Conservation (phyloP, 495 filamentous ascomycete genomes). For the Beverwykella pulmonaria region DNA sequence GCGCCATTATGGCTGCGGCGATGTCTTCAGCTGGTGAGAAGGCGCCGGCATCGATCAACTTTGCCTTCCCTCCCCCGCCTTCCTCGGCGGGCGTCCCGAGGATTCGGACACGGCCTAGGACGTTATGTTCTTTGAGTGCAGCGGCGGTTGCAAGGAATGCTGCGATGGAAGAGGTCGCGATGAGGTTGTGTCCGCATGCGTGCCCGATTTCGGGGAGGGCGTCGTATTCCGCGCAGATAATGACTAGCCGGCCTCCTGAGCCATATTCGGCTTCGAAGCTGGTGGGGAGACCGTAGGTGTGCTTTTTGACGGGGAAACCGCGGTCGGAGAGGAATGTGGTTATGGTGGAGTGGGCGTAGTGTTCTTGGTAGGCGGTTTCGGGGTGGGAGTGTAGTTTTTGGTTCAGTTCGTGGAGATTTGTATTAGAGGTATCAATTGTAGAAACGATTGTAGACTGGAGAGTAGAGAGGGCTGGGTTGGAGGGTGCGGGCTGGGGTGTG, state of each 20-base stretch:
- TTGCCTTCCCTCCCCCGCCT: conserved; percentile 68
- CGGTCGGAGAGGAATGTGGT: neutral
- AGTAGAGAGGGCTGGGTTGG: neutral
- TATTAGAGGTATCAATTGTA: neutral
- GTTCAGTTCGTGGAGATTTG: conserved; percentile 24
- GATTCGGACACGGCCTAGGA: neutral
- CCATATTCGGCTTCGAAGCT: conserved; percentile 49
- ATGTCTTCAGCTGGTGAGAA: conserved; percentile 54
- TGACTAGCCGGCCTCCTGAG: conserved; percentile 50
- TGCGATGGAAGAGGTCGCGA: conserved; percentile 62
- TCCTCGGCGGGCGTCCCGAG: conserved; percentile 61
- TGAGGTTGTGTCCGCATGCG: conserved; percentile 71
- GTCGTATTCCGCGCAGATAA: conserved; percentile 51
- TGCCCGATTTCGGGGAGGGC: conserved; percentile 59
- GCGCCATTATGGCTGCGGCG: conserved; percentile 65
- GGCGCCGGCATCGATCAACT: conserved; percentile 62
- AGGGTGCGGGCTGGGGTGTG: neutral
- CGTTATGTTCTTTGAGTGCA: neutral
- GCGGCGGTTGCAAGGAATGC: conserved; percentile 44
- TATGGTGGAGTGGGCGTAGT: conserved; percentile 10
- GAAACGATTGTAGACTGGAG: neutral
- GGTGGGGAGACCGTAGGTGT: conserved; percentile 49
- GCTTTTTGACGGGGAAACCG: neutral
- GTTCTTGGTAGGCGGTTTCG: conserved; percentile 8
- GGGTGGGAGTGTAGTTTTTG: conserved; percentile 2